Evolutionary conservation across 129 eudicot species (phyloP).

Genomic region (Lactuca saligna): DNA sequence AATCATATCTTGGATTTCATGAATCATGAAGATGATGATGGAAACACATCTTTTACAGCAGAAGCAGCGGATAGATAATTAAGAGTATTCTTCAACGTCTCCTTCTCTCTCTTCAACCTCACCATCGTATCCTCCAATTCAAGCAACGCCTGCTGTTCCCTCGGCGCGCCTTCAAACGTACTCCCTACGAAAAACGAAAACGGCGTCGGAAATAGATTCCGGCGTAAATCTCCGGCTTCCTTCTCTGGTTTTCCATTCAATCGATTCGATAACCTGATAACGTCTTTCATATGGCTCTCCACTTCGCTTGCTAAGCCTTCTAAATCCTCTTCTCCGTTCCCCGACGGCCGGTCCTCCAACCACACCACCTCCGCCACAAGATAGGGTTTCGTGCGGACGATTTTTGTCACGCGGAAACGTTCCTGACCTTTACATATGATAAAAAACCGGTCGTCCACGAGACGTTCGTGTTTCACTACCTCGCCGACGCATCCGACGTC

Average conservation of each 20-base stretch:
- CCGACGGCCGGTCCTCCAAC: conserved; percentile 88
- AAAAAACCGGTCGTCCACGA: conserved; percentile 77
- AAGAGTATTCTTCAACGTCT: conserved; percentile 78
- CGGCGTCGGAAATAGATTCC: conserved; percentile 90
- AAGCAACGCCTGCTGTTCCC: conserved; percentile 93
- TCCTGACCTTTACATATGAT: conserved; percentile 88
- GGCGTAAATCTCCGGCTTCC: conserved; percentile 66
- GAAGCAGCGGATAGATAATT: conserved; percentile 88
- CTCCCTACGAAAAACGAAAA: conserved; percentile 92
- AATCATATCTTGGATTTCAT: conserved; percentile 13
- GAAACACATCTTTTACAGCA: conserved; percentile 86
- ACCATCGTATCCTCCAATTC: conserved; percentile 80
- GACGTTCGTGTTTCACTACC: conserved; percentile 84
- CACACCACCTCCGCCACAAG: conserved; percentile 77
- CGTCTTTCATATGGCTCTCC: conserved; percentile 79
- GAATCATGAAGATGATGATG: conserved; percentile 33
- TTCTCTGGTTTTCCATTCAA: conserved; percentile 83
- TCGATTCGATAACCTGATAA: conserved; percentile 72
- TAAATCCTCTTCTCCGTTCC: conserved; percentile 57
- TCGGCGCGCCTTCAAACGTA: conserved; percentile 91
- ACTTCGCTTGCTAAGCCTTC: conserved; percentile 67
- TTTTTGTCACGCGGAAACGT: conserved; percentile 58
- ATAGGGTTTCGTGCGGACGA: conserved; percentile 73
- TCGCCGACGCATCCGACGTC: conserved; percentile 96
- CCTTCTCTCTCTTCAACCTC: conserved; percentile 87